Evolutionary conservation across 441 rosid species (phyloP), one percentile per base, ranked within the genome.

Genomic region (Dalechampia spathulata): DNA sequence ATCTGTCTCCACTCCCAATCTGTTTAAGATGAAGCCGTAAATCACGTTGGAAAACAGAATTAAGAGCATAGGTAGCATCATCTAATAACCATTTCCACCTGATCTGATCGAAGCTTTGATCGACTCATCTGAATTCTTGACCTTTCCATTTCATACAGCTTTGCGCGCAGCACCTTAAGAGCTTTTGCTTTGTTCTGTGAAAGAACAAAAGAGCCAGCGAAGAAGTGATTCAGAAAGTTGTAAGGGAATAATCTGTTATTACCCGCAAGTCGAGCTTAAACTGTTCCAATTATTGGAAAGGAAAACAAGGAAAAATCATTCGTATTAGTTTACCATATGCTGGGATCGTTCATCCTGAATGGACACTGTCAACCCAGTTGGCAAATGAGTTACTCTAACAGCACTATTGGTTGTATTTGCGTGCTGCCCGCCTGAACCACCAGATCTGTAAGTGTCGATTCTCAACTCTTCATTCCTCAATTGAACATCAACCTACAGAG

Each of bases 371-470:
- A 89, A 77, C 63, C 97, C 96, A 13, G 86, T 74, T 22, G 87
- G 88, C 55, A 76, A 61, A 77, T 89, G 97, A 54, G 86, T 85
- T 64, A 86, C 74, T 66, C 97, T 78, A 66, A 92, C 97, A 26
- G 97, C 99, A 57, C 99, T 89, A 64, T 92, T 83, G 50, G 99
- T 92, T 53, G 97, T 92, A 75, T 92, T 92, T 65, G 88, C 99
- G 62, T 86, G 96, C 72, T 92, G 97, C 37, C 97, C 99, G 43
- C 99, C 97, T 22, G 82, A 79, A 68, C 97, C 97, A 63, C 99
- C 96, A 28, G 99, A 80, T 69, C 97, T 79, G 52, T 78, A 92
- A 6, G 99, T 83, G 64, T 86, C 99, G 37, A 86, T 77, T 74
- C 89, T 86, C 84, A 89, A 66, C 69, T 92, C 97, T 67, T 89